Evolutionary conservation across 2,329 filamentous ascomycete genomes (phyloP), one percentile per base, ranked within the genome.

Genomic region (Penicillium vulpinum): DNA sequence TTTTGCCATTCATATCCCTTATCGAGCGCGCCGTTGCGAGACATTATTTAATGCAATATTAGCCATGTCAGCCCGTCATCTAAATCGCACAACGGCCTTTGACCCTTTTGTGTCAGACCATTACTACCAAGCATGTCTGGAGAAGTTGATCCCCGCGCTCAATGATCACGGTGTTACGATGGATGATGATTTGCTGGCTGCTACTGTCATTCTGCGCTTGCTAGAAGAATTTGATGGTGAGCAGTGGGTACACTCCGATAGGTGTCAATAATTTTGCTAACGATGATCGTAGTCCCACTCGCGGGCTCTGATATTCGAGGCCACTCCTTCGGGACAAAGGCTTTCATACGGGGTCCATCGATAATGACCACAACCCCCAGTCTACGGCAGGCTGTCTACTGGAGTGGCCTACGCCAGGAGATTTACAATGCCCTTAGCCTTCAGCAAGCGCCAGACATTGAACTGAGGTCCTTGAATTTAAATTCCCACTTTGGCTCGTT

Each of bases 201-300:
- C 75, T 2, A 77, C 75, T 1, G 72, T 77, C 13, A 74, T 78
- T 22, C 55, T 78, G 11, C 68, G 75, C 11, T 62, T 77, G 10
- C 62, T 76, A 22, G 75, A 78, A 58, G 76, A 78, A 52, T 77
- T 76, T 65, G 76, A 77, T 48, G 76, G 69, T 71, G 57, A 60
- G 61, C 33, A 45, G 36, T 13, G 35, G 51, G 43, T 15, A 24
- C 5, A 13, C 41, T 29, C 7, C 15, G 44, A n/a, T 15, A 44
- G 18, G 21, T 41, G 18, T 24, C 45, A 36, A 46, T 4, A 31
- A 21, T 21, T 8, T 21, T 21, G 38, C 39, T 65, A n/a, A 63
- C 31, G 44, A 43, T 8, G 45, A 59, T 43, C 46, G n/a, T 48
- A 66, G 63, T 61, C 24, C 63, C 63, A 48, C 54, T 65, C 24